A percentile compares a stretch with the other conserved stretches of the same genome.
Evolutionary conservation across 805 yeast species (phyloP).

Genomic region (Spathaspora boniae): DNA sequence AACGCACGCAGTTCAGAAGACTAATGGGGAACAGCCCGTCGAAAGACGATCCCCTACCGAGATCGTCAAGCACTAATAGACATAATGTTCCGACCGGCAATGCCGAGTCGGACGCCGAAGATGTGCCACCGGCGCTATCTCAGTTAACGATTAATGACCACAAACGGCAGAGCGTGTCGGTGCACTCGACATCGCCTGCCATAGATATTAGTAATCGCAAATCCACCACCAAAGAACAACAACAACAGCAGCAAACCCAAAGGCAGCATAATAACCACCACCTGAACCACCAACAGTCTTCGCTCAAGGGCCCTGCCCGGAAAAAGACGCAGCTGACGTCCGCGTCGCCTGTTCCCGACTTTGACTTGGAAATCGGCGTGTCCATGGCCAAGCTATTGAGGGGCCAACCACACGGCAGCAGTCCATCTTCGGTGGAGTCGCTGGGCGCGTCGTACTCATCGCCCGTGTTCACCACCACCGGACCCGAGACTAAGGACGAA

Average conservation of each 20-base stretch:
- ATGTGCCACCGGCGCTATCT: slow-evolving; percentile 42
- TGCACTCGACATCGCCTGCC: slow-evolving; percentile 5
- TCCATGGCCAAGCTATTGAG: slow-evolving; percentile 41
- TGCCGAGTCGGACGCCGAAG: slow-evolving; percentile 35
- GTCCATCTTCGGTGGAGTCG: slow-evolving; percentile 37
- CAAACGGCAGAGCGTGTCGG: slow-evolving; percentile 2
- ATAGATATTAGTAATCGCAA: slow-evolving; percentile 8
- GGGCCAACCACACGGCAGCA: slow-evolving; percentile 5
- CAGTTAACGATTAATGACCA: slow-evolving; percentile 11
- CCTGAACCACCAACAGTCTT: slow-evolving; percentile 2
- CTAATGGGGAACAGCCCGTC: slow-evolving; percentile 68
- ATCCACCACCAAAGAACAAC: slow-evolving; percentile 1
- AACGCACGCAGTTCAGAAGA: background rate
- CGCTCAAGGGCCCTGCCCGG: background rate
- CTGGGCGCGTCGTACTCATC: slow-evolving; percentile 27
- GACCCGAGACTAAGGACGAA: slow-evolving; percentile 26
- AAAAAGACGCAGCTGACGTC: slow-evolving; percentile 4
- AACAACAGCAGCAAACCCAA: slow-evolving; percentile 3
- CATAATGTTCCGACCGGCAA: slow-evolving; percentile 27
- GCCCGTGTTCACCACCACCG: slow-evolving; percentile 33
- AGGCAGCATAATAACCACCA: slow-evolving; percentile 2
- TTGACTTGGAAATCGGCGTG: slow-evolving; percentile 44
- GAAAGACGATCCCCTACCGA: slow-evolving; percentile 47
- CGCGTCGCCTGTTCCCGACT: slow-evolving; percentile 14
- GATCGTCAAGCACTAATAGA: slow-evolving; percentile 25